Base-by-base conservation (phyloP, 2,329 filamentous ascomycete species). In the Claviceps monticola region DNA sequence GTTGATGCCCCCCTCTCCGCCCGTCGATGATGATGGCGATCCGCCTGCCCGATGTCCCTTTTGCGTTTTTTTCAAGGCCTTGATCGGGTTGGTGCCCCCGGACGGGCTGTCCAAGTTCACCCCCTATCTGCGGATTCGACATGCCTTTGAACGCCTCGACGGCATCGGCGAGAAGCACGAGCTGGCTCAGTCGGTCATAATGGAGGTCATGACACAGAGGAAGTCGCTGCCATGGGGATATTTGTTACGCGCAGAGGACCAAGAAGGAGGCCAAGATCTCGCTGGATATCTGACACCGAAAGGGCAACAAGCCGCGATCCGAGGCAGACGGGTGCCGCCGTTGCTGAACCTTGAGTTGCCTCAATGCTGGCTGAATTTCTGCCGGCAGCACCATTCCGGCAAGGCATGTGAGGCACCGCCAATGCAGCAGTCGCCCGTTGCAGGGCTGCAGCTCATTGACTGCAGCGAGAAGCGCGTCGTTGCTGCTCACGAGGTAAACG, bases 191-290 rank as follows among this genome's bases (percentile, higher is more conserved):
- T 61, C 62, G 7, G 64, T 69, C 11, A 49, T 69, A 37, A 62
- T 66, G 43, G 66, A 69, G 56, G 67, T 69, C 17, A 64, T 62
- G 43, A 66, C 64, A 4, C 64, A 63, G 55, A 66, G 62, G 54
- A 66, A 65, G 51, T 58, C 62, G 2, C 57, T 69, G 42, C 66
- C 66, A 0, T 66, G 66, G 62, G 67, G 66, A 5, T 68, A 67
- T 54, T 62, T 69, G 39, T 56, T 69, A 38, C 63, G 57, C 26
- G 58, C 63, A 11, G 59, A 55, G 1, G 60, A 63, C 23, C 51
- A 54, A 19, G 62, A 63, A 13, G 55, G 58, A 19, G 57, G 57
- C 17, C 39, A 58, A 53, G n/a, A 26, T n/a, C 26, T 62, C 61
- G 45, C 53, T 52, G 29, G 14, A 11, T 47, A 50, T 29, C 14